phyloP scores from a whole-genome alignment of 2,329 filamentous ascomycete genomes.

The Davidsoniella australis region DNA sequence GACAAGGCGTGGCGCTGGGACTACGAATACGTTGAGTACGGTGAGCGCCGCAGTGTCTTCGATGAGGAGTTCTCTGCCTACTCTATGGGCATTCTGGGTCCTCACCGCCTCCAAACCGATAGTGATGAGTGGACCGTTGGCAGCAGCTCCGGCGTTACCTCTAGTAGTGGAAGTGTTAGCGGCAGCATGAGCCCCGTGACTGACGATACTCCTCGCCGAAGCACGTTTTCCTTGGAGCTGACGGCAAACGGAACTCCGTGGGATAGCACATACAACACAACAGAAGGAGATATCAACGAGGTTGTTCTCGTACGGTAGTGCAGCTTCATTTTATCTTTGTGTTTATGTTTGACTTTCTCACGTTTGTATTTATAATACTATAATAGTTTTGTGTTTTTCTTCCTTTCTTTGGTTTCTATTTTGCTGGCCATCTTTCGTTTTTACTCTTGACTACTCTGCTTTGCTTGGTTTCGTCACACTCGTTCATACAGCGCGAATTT shows the following conservation, averaged over 20 bases:
- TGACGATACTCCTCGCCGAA: conserved; percentile 21
- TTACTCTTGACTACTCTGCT: background rate
- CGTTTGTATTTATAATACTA: conserved; percentile 9
- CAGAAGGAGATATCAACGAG: conserved; percentile 29
- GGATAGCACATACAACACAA: conserved; percentile 21
- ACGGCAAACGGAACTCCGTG: conserved; percentile 23
- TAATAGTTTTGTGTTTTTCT: conserved; percentile 9
- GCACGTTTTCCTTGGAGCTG: conserved; percentile 19
- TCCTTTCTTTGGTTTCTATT: conserved; percentile 1
- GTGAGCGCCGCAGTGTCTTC: conserved; percentile 23
- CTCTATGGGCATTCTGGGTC: conserved; percentile 29
- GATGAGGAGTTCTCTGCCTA: conserved; percentile 33
- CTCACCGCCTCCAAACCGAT: conserved; percentile 29
- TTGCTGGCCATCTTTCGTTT: background rate
- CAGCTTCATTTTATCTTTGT: conserved; percentile 12
- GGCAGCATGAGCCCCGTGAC: conserved; percentile 34
- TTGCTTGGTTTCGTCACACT: conserved; percentile 6
- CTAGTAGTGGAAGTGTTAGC: conserved; percentile 26
- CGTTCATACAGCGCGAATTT: conserved; percentile 7
- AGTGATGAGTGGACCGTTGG: conserved; percentile 85
- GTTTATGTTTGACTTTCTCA: conserved; percentile 4
- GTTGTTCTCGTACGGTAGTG: conserved; percentile 25
- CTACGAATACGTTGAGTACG: conserved; percentile 82
- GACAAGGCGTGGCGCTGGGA: conserved; percentile 88
- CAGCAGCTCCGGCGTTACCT: conserved; percentile 48